phyloP scores from a whole-genome alignment of 2,329 filamentous ascomycete genomes.

The Nemania diffusa region DNA sequence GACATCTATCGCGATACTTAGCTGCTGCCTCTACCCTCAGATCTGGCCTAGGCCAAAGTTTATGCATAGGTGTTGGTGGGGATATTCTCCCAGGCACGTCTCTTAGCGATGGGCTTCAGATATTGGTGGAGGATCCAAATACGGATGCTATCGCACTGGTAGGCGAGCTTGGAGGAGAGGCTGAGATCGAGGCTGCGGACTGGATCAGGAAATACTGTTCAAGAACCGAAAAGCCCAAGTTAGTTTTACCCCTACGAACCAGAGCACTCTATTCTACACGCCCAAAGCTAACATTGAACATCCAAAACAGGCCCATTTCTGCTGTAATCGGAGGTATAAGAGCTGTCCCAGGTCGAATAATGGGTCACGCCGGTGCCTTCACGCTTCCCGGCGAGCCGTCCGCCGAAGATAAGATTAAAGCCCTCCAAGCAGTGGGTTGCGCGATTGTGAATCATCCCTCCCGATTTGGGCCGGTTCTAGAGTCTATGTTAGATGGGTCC shows the following conservation, averaged over 20 bases:
- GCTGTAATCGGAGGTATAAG: conserved; percentile 75
- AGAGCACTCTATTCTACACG: background rate
- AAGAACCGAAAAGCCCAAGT: conserved; percentile 71
- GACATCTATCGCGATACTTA: conserved; percentile 37
- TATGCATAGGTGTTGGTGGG: conserved; percentile 79
- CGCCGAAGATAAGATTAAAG: conserved; percentile 72
- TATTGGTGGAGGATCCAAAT: conserved; percentile 73
- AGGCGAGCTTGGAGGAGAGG: conserved; percentile 76
- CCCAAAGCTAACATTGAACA: conserved; percentile 11
- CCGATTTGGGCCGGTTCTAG: conserved; percentile 77
- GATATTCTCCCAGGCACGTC: conserved; percentile 79
- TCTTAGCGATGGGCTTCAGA: conserved; percentile 74
- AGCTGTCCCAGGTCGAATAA: conserved; percentile 72
- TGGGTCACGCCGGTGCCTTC: conserved; percentile 85
- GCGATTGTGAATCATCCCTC: conserved; percentile 80
- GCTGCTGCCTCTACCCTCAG: conserved; percentile 76
- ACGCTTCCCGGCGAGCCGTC: conserved; percentile 72
- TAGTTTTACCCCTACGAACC: conserved; percentile 42
- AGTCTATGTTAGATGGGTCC: conserved; percentile 62
- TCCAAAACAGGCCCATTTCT: conserved; percentile 70
- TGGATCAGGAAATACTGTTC: conserved; percentile 75
- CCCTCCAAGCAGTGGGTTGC: conserved; percentile 73
- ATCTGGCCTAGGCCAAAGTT: conserved; percentile 75
- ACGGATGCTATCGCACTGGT: conserved; percentile 78
- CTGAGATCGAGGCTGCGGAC: conserved; percentile 76